Percentiles rank a stretch among this genome's conserved stretches.
These are phyloP conservation scores for Solanum clarkiae DNA, from an alignment of 257 asterid species.

Conservation along the genomic window DNA sequence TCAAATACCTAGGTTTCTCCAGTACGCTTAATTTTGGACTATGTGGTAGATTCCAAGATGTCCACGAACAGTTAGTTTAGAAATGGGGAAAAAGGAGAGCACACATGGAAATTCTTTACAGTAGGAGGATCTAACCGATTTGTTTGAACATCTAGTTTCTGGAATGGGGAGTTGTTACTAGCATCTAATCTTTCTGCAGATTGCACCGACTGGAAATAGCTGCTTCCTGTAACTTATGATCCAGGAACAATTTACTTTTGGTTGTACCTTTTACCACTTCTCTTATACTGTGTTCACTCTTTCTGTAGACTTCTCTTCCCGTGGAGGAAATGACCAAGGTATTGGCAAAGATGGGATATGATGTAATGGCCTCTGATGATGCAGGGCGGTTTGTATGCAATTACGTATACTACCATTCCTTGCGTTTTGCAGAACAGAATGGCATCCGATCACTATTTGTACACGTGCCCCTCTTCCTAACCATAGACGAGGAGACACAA, in stretches of 20 bases:
- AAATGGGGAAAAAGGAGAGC: not conserved
- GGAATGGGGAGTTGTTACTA: not conserved
- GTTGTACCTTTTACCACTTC: not conserved
- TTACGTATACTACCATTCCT: slow-evolving; percentile 86
- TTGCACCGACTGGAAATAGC: not conserved
- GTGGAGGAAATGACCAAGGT: slow-evolving; percentile 54
- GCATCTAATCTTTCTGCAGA: not conserved
- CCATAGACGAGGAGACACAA: slow-evolving; percentile 86
- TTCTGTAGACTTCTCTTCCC: slow-evolving; percentile 53
- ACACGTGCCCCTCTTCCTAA: slow-evolving; percentile 91
- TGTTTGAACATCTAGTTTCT: not conserved
- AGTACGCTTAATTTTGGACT: not conserved
- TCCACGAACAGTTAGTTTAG: not conserved
- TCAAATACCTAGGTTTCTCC: not conserved
- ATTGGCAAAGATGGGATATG: slow-evolving; percentile 72
- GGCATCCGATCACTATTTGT: slow-evolving; percentile 74
- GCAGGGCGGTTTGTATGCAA: slow-evolving; percentile 97
- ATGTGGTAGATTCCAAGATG: not conserved
- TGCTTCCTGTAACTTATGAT: not conserved
- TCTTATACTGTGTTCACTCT: not conserved
- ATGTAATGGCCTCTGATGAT: slow-evolving; percentile 75
- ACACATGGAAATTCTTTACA: not conserved
- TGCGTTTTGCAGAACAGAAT: slow-evolving; percentile 80
- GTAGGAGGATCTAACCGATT: not conserved
- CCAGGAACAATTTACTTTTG: not conserved